A percentile compares a stretch with the other conserved stretches of the same genome.
phyloP scores from a whole-genome alignment of 768 basidiomycete species.

The Amylocystis lapponica region DNA sequence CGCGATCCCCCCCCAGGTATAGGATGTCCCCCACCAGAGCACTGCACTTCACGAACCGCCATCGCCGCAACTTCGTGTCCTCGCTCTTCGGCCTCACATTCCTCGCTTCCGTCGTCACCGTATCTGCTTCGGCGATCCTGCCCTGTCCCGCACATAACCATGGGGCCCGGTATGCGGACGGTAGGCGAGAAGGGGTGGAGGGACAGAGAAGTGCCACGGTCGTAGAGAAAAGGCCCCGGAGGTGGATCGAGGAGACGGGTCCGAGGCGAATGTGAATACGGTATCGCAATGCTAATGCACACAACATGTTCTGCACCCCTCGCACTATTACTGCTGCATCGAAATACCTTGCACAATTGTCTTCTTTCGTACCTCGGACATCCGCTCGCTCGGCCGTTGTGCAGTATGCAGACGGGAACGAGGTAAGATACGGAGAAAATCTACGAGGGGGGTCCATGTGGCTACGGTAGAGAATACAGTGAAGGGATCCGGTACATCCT shows the following conservation, averaged over 20 bases:
- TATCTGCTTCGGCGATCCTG: constrained; percentile 71
- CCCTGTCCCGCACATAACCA: constrained; percentile 73
- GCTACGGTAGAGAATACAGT: no score
- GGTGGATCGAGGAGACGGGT: constrained; percentile 76
- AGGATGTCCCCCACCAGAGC: constrained; percentile 26
- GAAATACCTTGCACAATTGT: no score
- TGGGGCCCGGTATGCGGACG: constrained; percentile 54
- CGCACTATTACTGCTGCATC: no score
- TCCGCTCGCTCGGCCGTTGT: no score
- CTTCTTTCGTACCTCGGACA: no score
- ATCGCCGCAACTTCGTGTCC: constrained; percentile 68
- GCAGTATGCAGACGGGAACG: no score
- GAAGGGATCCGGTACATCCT: no score
- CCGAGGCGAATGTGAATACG: constrained; percentile 6
- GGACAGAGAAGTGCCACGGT: constrained; percentile 25
- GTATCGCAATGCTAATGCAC: no score
- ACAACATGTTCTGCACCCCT: no score
- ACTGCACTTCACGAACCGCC: constrained; percentile 47
- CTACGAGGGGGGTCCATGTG: no score
- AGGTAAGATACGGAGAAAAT: no score
- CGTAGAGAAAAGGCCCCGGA: constrained; percentile 58
- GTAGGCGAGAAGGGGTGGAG: constrained; percentile 16
- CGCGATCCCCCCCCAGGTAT: background rate
- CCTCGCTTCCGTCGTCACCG: constrained; percentile 71
- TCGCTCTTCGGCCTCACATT: constrained; percentile 79